Base-by-base conservation (phyloP, 345 rosid genomes). In the Acer negundo region DNA sequence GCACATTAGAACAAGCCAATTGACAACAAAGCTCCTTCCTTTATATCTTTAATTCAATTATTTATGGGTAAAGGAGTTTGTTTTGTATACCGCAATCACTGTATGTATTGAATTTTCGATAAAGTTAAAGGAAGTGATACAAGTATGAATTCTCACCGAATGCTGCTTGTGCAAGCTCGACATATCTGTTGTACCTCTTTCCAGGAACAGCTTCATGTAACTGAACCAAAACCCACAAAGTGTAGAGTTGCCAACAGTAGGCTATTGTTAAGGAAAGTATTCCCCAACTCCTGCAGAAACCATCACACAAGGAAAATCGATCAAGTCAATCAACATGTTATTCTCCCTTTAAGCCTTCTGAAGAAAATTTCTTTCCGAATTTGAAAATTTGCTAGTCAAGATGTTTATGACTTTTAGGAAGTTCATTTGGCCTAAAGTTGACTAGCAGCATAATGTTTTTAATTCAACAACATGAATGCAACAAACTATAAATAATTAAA, bases 161-260 rank as follows among this genome's bases (percentile, higher is more conserved):
- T 66, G 99, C 99, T 74, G 99, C 98, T 82, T 93, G 93, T 55
- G 99, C 98, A 65, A 95, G 98, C 80, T 95, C 98, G 42, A 95
- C 99, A 53, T 93, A 95, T 86, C 99, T 84, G 86, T 93, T 93
- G 85, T 95, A 95, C 35, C 99, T 86, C 85, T 93, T 95, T 55
- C 97, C 98, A 0, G 99, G 98, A 73, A 95, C 97, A 20, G 99
- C 98, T 87, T 95, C 99, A 35, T 95, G 99, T 23, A 95, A 81
- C 81, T 93, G 98, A 80, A 95, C 97, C 19, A 95, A 89, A 82
- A 95, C 84, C 98, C 98, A 95, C 72, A 95, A 70, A 20, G 99
- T 93, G 85, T 95, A 95, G 40, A 95, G 92, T 81, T 95, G 99
- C 98, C 99, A 95, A 62, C 86, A 83, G 76, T 95, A 95, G 8